A percentile compares a stretch with the other conserved stretches of the same genome.
Conservation (phyloP, 768 basidiomycete genomes). For the Paxillus involutus region DNA sequence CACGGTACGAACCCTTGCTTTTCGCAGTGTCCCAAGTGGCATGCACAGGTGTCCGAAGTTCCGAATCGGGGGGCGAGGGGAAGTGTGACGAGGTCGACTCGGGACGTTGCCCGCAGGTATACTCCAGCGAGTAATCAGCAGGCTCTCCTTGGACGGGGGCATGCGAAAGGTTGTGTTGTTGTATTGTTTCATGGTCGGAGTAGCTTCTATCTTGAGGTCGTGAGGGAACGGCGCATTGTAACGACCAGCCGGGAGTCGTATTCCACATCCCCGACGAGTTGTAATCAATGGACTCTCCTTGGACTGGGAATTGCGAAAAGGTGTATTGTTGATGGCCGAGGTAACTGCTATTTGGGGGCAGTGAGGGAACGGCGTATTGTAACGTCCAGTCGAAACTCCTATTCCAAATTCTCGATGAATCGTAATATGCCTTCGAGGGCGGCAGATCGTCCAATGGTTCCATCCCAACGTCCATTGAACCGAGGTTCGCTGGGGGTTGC, state of each 20-base stretch:
- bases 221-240: too few species aligned
- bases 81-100: too few species aligned
- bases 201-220: neutral
- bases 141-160: neutral
- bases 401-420: constrained; percentile 3
- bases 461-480: constrained; percentile 11
- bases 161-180: neutral
- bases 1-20: too few species aligned
- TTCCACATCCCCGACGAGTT: constrained; percentile 1
- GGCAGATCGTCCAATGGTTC: constrained; percentile 2
- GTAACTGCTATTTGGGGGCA: neutral
- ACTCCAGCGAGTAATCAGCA: too few species aligned
- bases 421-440: neutral
- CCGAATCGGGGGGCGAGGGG: too few species aligned
- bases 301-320: neutral
- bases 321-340: neutral
- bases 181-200: neutral
- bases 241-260: neutral
- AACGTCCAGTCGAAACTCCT: neutral
- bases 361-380: neutral
- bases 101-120: too few species aligned
- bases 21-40: too few species aligned
- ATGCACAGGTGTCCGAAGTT: too few species aligned
- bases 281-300: neutral
- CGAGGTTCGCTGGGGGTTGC: too few species aligned